Evolutionary conservation across 2,329 filamentous ascomycete species (phyloP).

Genomic region (Podosphaera aphanis): DNA sequence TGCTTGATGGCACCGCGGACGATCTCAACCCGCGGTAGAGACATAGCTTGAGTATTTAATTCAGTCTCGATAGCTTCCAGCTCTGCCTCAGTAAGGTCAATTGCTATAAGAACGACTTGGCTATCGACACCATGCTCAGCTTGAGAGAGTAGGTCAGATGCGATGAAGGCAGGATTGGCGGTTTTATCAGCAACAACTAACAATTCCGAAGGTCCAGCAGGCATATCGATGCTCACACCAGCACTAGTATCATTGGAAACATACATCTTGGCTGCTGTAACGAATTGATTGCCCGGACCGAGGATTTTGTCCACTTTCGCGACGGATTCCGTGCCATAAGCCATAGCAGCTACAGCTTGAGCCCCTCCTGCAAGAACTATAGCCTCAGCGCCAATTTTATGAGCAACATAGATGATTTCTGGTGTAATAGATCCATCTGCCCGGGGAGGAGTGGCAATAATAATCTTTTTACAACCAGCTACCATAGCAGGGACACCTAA

Average conservation of each 20-base stretch:
- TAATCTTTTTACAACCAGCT: conserved; percentile 83
- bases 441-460: conserved; percentile 76
- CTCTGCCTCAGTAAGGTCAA: conserved; percentile 50
- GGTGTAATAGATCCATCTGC: conserved; percentile 77
- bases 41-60: conserved; percentile 65
- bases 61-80: conserved; percentile 75
- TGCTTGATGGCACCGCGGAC: conserved; percentile 76
- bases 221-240: conserved; percentile 93
- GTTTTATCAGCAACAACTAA: conserved; percentile 81
- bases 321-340: conserved; percentile 85
- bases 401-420: conserved; percentile 90
- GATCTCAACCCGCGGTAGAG: conserved; percentile 76
- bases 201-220: conserved; percentile 85
- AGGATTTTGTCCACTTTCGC: conserved; percentile 98
- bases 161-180: conserved; percentile 82
- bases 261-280: conserved; percentile 95
- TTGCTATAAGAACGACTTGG: conserved; percentile 75
- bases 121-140: conserved; percentile 93
- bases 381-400: conserved; percentile 87
- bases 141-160: conserved; percentile 81
- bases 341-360: conserved; percentile 88
- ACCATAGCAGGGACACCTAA: conserved; percentile 94
- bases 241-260: conserved; percentile 95
- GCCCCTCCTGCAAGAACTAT: conserved; percentile 91
- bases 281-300: conserved; percentile 92